Evolutionary conservation across 2,329 filamentous ascomycete genomes (phyloP), one percentile per base, ranked within the genome.

Genomic region (Helotiales sp.): DNA sequence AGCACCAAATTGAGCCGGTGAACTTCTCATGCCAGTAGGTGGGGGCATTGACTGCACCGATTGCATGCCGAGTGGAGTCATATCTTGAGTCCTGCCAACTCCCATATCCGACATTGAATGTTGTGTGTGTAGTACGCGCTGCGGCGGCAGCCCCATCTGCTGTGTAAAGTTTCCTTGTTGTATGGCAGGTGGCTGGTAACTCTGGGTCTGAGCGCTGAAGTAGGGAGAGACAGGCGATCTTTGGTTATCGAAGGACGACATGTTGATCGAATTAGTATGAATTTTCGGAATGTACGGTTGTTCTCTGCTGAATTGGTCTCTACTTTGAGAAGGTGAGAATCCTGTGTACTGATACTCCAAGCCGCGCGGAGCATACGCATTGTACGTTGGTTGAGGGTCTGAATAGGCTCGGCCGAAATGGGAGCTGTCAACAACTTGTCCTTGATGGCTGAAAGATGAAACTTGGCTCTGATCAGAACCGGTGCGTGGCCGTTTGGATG

Each of bases 401-500:
- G 49, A 19, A 46, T 64, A 64, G 29, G 53, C 36, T 40, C 62
- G 51, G 10, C 49, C 19, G 24, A 61, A 63, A 24, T 54, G 52
- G 8, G 60, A 55, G 46, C 53, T 64, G 9, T 59, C 59, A 10
- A 63, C 47, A 19, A 59, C 19, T 29, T 60, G 60, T 5, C 17
- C 36, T 47, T 62, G 59, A 19, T 61, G 57, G 31, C 52, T 40
- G 15, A 62, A 65, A 12, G 59, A 55, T 31, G 60, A 52, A n/a
- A 57, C 49, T 33, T 61, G 63, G 22, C 55, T 52, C 33, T 63
- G 54, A 34, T 62, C 63, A 17, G 62, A 66, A 27, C 59, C 58
- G 15, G 63, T 66, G 30, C 65, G 58, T 13, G 63, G 61, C 12
- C 62, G 47, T 52, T 66, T 67, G 9, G 54, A 58, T 1, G 62